A percentile compares a stretch with the other conserved stretches of the same genome.
Conservation (phyloP, 371 early-diverging fungal genomes). For the Syncephalastrum sp. region DNA sequence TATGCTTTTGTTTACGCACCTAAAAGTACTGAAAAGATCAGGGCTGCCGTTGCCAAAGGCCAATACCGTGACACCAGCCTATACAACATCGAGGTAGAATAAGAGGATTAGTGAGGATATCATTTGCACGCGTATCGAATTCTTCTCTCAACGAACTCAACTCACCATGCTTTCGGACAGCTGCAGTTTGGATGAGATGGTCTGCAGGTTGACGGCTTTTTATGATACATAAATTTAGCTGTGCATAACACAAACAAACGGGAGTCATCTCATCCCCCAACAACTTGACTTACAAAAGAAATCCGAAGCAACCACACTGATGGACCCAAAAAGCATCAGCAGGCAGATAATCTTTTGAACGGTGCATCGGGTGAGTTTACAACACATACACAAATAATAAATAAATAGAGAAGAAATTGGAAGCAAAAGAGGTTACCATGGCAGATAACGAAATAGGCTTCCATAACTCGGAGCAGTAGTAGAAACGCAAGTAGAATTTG, state of each 20-base stretch:
- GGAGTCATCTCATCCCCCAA: not conserved
- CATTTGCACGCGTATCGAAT: too few relatives aligned
- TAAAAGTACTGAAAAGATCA: slow-evolving; percentile 77
- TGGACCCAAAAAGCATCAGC: slow-evolving; percentile 55
- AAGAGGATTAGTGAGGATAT: too few relatives aligned
- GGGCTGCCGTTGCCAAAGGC: slow-evolving; percentile 88
- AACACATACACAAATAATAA: slow-evolving; percentile 19
- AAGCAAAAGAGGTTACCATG: slow-evolving; percentile 25
- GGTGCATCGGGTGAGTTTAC: not conserved
- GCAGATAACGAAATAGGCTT: slow-evolving; percentile 30
- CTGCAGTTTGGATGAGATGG: slow-evolving; percentile 34
- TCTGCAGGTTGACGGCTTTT: slow-evolving; percentile 11
- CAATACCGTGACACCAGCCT: slow-evolving; percentile 87
- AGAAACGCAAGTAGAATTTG: slow-evolving; percentile 50
- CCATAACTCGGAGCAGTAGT: slow-evolving; percentile 56
- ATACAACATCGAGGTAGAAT: slow-evolving; percentile 3
- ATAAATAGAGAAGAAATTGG: slow-evolving; percentile 3
- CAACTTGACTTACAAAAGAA: slow-evolving; percentile 58
- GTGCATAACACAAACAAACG: slow-evolving; percentile 2
- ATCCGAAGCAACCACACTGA: slow-evolving; percentile 68
- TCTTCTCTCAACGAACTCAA: slow-evolving; percentile 4
- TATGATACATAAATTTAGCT: not conserved
- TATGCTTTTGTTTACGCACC: slow-evolving; percentile 18
- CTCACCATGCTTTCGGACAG: slow-evolving; percentile 69
- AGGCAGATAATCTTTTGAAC: slow-evolving; percentile 27